Percentiles rank a stretch among this genome's conserved stretches.
Evolutionary conservation across 2,329 filamentous ascomycete species (phyloP).

Genomic region (Sarocladium kiliense): DNA sequence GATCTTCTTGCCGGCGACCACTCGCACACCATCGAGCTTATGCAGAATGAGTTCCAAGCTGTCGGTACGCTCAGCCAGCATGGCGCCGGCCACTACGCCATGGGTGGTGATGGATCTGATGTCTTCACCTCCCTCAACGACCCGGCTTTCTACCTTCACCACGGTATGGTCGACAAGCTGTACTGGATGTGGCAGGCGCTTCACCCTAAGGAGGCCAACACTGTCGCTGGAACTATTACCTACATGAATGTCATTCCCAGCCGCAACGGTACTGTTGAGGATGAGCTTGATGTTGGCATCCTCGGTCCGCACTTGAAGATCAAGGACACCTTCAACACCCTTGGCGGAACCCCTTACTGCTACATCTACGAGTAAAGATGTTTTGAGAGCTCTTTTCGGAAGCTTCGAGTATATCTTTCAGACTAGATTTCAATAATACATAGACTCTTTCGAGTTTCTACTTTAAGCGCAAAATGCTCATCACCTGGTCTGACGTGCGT

Average conservation of each 20-base stretch:
- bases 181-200: constrained; percentile 19
- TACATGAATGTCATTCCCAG: constrained; percentile 14
- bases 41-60: constrained; percentile 23
- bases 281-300: constrained; percentile 18
- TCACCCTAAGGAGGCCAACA: constrained; percentile 12
- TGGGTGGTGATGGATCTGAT: constrained; percentile 28
- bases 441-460: no score
- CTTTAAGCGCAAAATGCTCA: no score
- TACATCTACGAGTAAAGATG: constrained; percentile 1
- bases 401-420: neutral
- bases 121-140: constrained; percentile 24
- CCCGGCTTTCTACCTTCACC: constrained; percentile 21
- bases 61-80: constrained; percentile 23
- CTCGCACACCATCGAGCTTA: constrained; percentile 10
- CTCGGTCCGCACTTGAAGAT: constrained; percentile 16
- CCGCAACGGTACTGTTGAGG: constrained; percentile 15
- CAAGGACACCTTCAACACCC: constrained; percentile 11
- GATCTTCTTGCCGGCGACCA: constrained; percentile 10
- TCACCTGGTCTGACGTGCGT: no score
- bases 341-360: constrained; percentile 5
- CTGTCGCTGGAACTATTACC: constrained; percentile 15
- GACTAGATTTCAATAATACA: neutral
- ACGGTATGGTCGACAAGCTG: constrained; percentile 21
- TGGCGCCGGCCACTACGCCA: constrained; percentile 27
- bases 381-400: neutral